Evolutionary conservation across 2,329 filamentous ascomycete genomes (phyloP).

Genomic region (Neospermospora avenae): DNA sequence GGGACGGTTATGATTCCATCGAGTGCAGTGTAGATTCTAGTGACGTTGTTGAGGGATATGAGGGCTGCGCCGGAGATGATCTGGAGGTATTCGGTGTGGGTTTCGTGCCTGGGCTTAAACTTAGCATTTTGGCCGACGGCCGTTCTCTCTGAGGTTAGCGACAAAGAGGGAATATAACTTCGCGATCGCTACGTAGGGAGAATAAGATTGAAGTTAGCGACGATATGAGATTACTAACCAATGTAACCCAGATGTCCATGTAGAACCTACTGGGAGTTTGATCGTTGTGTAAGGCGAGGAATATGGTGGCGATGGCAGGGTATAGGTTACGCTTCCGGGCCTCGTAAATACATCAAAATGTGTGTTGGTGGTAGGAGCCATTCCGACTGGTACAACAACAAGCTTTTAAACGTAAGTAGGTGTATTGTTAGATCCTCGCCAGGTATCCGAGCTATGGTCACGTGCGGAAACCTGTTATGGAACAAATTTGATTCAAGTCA

Average conservation of each 20-base stretch:
- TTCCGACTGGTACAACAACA: neutral
- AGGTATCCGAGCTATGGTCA: no score
- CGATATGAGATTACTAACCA: neutral
- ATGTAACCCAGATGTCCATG: constrained; percentile 21
- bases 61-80: constrained; percentile 16
- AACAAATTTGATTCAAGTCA: neutral
- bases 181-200: neutral
- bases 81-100: constrained; percentile 22
- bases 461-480: neutral
- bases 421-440: no score
- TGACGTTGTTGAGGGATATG: constrained; percentile 12
- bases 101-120: constrained; percentile 13
- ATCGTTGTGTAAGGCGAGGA: constrained; percentile 16
- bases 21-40: constrained; percentile 1
- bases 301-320: constrained; percentile 12
- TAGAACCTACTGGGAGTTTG: constrained; percentile 14
- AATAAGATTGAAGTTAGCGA: neutral
- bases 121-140: no score
- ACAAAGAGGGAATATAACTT: no score
- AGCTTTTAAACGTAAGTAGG: no score
- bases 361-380: neutral
- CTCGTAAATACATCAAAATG: constrained; percentile 11
- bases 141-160: no score
- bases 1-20: constrained; percentile 17
- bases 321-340: constrained; percentile 8